Base-by-base conservation (phyloP, 2,329 filamentous ascomycete species). In the Fusarium sororula region DNA sequence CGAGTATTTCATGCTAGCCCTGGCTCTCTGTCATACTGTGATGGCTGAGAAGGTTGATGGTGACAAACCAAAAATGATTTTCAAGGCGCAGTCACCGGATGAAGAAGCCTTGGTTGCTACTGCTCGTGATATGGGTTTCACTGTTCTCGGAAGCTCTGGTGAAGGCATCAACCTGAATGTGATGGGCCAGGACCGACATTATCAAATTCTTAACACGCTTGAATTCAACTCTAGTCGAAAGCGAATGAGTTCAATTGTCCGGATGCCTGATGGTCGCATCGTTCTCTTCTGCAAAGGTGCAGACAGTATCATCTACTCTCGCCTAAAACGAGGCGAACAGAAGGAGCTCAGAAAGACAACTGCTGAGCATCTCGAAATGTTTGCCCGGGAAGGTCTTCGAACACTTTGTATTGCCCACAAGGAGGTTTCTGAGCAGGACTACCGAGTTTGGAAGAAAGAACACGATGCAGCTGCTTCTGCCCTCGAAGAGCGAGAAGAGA, bases 221-320 rank as follows among this genome's bases (percentile, higher is more conserved):
- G 96, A 99, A 81, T 99, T 99, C 86, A 98, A 98, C 82, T 98
- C 96, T 0, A 95, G 93, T 48, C 90, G 96, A 79, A 99, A 99
- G 85, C 91, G 96, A 75, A 99, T 99, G 96, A 98, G 95, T 83
- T 94, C 95, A 5, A 98, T 99, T 75, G 91, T 99, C 57, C 90
- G 93, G 66, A 98, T 98, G 95, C 96, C 96, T 0, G 91, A 98
- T 81, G 93, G 93, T 45, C 92, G 89, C 66, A 98, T 99, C 70
- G 88, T 96, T 62, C 88, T 99, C 2, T 97, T 97, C 83, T 99
- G 96, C 87, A 99, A 99, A 84, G 96, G 96, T 73, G 96, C 96
- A 39, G 96, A 99, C 81, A 98, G 94, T 79, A 93, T 98, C 78
- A 98, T 99, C 74, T 99, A 98, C 82, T 95, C 95, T 13, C 93